Conservation (phyloP, 352 stramenopile species). For the Globisporangium ultimum region DNA sequence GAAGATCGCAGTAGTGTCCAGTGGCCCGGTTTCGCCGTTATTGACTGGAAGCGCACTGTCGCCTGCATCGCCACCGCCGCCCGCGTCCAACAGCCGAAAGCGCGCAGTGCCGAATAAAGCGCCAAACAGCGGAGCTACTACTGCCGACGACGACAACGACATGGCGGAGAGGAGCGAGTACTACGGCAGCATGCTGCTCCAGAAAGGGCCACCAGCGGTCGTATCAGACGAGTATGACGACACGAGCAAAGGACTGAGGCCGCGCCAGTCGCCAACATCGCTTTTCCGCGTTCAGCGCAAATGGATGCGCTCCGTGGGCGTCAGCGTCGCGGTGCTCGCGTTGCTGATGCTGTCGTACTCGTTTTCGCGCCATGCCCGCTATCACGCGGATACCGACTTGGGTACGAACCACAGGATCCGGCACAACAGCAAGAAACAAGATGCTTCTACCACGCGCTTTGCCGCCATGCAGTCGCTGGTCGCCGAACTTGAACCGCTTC, state of each 20-base stretch:
- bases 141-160: background rate
- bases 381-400: background rate
- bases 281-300: background rate
- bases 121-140: background rate
- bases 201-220: conserved; percentile 3
- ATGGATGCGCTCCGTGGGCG: conserved; percentile 11
- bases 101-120: conserved; percentile 5
- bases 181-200: conserved; percentile 18
- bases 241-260: background rate
- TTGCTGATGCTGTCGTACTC: conserved; percentile 13
- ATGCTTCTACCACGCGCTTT: background rate
- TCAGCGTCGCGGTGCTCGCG: background rate
- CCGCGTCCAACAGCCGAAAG: conserved; percentile 14
- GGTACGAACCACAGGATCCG: background rate
- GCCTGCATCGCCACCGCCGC: conserved; percentile 1
- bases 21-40: too few species aligned
- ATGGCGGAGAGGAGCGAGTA: conserved; percentile 14
- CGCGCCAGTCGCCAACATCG: background rate
- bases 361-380: background rate
- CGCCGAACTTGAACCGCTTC: conserved; percentile 32
- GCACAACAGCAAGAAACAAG: too few species aligned
- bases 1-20: too few species aligned
- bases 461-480: conserved; percentile 23
- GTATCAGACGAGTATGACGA: background rate
- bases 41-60: background rate